Evolutionary conservation across 257 asterid species (phyloP).

Genomic region (Haberlea rhodopensis): DNA sequence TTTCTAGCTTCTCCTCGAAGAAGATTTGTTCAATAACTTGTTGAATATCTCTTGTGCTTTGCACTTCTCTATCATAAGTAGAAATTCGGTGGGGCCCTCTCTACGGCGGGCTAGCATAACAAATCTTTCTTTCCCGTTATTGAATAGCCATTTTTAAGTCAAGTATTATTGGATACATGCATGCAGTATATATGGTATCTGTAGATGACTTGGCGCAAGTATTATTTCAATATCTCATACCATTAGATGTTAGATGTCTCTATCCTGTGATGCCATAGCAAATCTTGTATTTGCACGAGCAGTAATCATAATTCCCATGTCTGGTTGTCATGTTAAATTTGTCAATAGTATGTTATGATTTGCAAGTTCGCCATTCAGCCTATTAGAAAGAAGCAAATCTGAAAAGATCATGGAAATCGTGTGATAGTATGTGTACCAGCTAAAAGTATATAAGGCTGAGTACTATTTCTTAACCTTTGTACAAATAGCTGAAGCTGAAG

Average conservation of each 20-base stretch:
- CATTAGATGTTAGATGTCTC: conserved; percentile 9
- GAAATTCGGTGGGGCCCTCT: conserved; percentile 1
- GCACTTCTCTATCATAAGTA: not conserved
- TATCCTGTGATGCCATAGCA: conserved; percentile 6
- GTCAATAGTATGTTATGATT: too few species aligned
- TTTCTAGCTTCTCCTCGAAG: conserved; percentile 10
- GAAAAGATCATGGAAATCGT: conserved; percentile 7
- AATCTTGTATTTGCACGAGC: conserved; percentile 10
- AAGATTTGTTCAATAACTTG: conserved; percentile 16
- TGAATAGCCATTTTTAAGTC: too few species aligned
- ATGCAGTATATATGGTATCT: conserved; percentile 3
- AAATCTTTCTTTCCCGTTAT: conserved; percentile 1
- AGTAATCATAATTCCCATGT: conserved; percentile 11
- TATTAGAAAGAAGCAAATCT: conserved; percentile 1
- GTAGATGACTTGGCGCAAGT: conserved; percentile 7
- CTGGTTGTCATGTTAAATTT: conserved; percentile 5
- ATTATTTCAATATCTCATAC: not conserved
- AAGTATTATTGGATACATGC: too few species aligned
- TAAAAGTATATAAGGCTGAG: conserved; percentile 16
- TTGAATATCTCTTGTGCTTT: not conserved
- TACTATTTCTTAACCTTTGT: conserved; percentile 14
- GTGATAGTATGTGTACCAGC: not conserved
- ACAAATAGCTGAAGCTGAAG: conserved; percentile 69
- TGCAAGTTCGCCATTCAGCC: not conserved
- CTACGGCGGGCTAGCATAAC: not conserved